These are phyloP conservation scores for Candida alai DNA, from an alignment of 805 yeast genomes.

Conservation along the genomic window DNA sequence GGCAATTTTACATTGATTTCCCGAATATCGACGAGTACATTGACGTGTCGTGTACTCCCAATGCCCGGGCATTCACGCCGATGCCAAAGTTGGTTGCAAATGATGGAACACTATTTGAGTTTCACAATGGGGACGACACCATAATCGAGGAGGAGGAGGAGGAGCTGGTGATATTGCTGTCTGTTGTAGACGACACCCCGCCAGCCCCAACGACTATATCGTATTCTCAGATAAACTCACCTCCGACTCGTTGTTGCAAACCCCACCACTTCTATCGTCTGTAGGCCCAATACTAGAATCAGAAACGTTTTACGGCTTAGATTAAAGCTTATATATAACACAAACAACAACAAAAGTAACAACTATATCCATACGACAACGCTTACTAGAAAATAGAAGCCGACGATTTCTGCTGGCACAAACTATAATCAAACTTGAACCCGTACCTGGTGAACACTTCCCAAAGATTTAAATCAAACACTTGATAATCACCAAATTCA, in stretches of 20 bases:
- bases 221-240: slow-evolving; percentile 4
- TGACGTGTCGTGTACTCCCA: slow-evolving; percentile 6
- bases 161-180: slow-evolving; percentile 2
- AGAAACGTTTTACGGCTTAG: background rate
- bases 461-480: slow-evolving; percentile 40
- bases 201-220: too few relatives aligned
- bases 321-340: slow-evolving; percentile 1
- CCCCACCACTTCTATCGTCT: slow-evolving; percentile 4
- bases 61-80: background rate
- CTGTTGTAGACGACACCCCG: too few relatives aligned
- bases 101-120: background rate
- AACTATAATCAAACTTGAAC: slow-evolving; percentile 32
- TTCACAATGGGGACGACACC: background rate
- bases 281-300: slow-evolving; percentile 2
- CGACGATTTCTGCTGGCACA: slow-evolving; percentile 30
- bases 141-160: background rate
- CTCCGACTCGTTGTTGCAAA: slow-evolving; percentile 3
- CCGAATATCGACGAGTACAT: slow-evolving; percentile 4
- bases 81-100: slow-evolving; percentile 8
- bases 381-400: slow-evolving; percentile 7
- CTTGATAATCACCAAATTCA: slow-evolving; percentile 38
- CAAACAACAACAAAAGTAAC: background rate
- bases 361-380: slow-evolving; percentile 1
- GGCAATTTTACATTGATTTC: slow-evolving; percentile 8
- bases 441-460: slow-evolving; percentile 36